Evolutionary conservation across 306 rosid species (phyloP).

Genomic region (Castanospermum australe): DNA sequence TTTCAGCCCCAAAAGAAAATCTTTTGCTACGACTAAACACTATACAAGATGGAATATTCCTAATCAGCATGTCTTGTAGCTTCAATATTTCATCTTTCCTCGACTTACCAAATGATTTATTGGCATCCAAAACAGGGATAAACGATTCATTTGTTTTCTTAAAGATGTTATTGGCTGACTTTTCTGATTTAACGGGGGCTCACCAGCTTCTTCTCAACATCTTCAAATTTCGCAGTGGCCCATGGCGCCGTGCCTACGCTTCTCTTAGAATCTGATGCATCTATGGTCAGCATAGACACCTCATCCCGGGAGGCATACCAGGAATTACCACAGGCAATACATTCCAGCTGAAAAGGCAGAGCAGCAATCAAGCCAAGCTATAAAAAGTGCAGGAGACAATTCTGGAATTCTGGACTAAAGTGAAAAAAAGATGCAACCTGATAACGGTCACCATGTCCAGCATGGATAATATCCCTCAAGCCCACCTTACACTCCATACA

Average conservation of each 20-base stretch:
- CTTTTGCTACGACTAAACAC: background rate
- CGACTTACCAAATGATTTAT: slow-evolving; percentile 57
- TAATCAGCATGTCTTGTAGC: slow-evolving; percentile 41
- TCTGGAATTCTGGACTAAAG: background rate
- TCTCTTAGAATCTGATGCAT: slow-evolving; percentile 44
- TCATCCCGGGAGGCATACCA: slow-evolving; percentile 92
- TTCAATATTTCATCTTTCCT: slow-evolving; percentile 58
- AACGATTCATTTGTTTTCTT: slow-evolving; percentile 58
- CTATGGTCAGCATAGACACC: slow-evolving; percentile 65
- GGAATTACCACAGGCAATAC: slow-evolving; percentile 79
- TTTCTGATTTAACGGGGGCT: slow-evolving; percentile 65
- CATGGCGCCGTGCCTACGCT: slow-evolving; percentile 57
- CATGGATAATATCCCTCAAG: slow-evolving; percentile 78
- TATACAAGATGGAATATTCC: slow-evolving; percentile 7
- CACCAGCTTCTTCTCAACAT: slow-evolving; percentile 65
- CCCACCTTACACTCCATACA: slow-evolving; percentile 81
- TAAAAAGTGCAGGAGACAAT: slow-evolving; percentile 4
- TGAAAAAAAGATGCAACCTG: slow-evolving; percentile 52
- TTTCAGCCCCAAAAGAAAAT: background rate
- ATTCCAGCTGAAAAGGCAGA: slow-evolving; percentile 76
- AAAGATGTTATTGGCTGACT: slow-evolving; percentile 32
- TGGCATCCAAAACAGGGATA: slow-evolving; percentile 51
- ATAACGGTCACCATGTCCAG: slow-evolving; percentile 84
- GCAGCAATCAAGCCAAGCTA: slow-evolving; percentile 16
- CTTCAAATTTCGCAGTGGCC: slow-evolving; percentile 73